Base-by-base conservation (phyloP, 371 early-diverging fungal genomes). In the Lichtheimia ornata region DNA sequence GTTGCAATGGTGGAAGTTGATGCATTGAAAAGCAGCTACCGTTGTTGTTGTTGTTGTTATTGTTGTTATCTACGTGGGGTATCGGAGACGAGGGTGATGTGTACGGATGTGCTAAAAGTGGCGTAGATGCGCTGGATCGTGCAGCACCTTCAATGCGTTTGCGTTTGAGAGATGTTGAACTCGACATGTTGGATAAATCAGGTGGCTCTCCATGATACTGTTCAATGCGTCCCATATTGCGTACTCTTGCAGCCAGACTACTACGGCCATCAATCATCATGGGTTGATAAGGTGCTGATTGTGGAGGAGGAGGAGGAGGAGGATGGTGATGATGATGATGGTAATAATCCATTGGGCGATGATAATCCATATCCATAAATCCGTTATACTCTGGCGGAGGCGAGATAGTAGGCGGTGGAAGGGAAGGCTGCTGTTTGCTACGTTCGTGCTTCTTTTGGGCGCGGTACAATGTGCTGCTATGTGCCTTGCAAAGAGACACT, bases 401-500 rank as follows among this genome's bases (percentile, higher is more conserved):
- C 3, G 45, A 56, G 15, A 56, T 41, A 3, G 57, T 18, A 7
- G 79, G 69, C 49, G 79, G 79, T 22, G 79, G 76, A 5, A 72
- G 74, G 45, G 78, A 75, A 50, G 74, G 67, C 49, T 67, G 67
- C 57, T 66, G 62, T 52, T 65, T 61, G 56, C 55, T 68, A 20
- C 75, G 65, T 35, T 77, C 72, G 43, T 73, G 71, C 54, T 66
- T 71, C 60, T 82, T 82, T 58, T 77, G 79, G 54, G 82, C 82
- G 28, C 82, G 70, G 56, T 82, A 82, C 20, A 82, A 59, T 22
- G 82, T 74, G 49, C 73, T 73, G 20, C 77, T 76, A 54, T 82
- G 82, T 62, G 82, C 82, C 61, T 82, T 82, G 55, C 82, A 82
- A 50, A 82, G 77, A 50, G 76, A 74, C 58, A 80, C 81, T 55